phyloP scores from a whole-genome alignment of 2,329 filamentous ascomycete species.

The Fusarium sp. region DNA sequence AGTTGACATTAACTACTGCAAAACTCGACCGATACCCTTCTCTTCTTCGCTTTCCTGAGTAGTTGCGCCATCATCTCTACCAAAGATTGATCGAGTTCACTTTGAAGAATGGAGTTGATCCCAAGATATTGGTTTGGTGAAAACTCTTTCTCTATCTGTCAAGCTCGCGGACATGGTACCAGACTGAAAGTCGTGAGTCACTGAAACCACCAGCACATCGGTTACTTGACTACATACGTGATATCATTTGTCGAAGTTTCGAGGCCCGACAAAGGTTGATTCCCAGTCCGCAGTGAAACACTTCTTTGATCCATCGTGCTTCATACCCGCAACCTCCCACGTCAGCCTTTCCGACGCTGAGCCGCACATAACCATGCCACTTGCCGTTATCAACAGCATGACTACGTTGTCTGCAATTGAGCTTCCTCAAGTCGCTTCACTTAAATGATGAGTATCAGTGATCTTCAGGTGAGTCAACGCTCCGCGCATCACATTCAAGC shows the following conservation, averaged over 20 bases:
- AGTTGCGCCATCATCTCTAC: background rate
- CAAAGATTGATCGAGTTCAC: accelerated
- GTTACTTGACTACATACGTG: accelerated
- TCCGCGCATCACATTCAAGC: too few relatives aligned
- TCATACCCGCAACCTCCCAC: accelerated
- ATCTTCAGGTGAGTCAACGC: background rate
- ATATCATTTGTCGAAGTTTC: background rate
- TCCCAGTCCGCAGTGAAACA: accelerated
- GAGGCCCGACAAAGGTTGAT: accelerated
- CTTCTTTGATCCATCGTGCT: background rate
- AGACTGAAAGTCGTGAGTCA: background rate
- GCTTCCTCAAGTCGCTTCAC: too few relatives aligned
- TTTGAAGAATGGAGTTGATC: background rate
- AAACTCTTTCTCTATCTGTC: accelerated
- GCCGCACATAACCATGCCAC: accelerated
- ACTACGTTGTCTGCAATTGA: background rate
- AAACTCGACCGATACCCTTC: accelerated
- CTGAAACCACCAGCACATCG: background rate
- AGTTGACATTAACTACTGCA: accelerated
- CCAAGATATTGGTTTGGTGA: background rate
- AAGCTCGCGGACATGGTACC: background rate
- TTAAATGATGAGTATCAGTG: accelerated
- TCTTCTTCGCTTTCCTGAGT: accelerated
- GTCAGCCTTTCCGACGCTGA: background rate
- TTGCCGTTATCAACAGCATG: accelerated